Evolutionary conservation across 2,329 filamentous ascomycete species (phyloP), one percentile per base, ranked within the genome.

Genomic region (Mycosphaerelloides madeirae): DNA sequence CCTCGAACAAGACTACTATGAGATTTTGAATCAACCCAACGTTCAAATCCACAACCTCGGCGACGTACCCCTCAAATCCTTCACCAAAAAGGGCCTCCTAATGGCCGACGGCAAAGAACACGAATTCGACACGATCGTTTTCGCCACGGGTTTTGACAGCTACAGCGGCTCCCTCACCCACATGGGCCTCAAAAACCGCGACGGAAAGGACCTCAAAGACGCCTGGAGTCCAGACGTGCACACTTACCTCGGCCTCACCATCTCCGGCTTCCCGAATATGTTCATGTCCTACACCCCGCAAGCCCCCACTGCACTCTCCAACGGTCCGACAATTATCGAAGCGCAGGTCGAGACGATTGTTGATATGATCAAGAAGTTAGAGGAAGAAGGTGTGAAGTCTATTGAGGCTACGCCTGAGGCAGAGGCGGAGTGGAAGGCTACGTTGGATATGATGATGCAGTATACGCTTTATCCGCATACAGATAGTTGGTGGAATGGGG

Each of bases 1-100:
- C 14, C 61, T 73, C 3, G 70, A 74, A 52, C 70, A 72, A 46
- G 66, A 73, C 54, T 73, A 68, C 48, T 74, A 73, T 48, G 70
- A 74, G 50, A 59, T 67, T 54, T 53, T 73, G 3, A 65, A 73
- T 46, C 63, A 57, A 39, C 58, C 64, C 0, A 63, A 73, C 40
- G 69, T 71, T 40, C 57, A 67, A 19, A 57, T 73, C 5, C 59
- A 72, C 29, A 61, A 71, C 43, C 57, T 71, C 28, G 67, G 64
- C 42, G 60, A 62, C 34, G 68, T 59, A 0, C 68, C 71, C 0
- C 64, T 74, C 19, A 56, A 60, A 31, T 63, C 65, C 13, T 57
- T 73, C 31, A 67, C 62, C 1, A 65, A 70, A 52, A 71, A 63
- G 6, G 71, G 71, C 7, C 66, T 74, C 34, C 56, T 65, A 13